Base-by-base conservation (phyloP, 768 basidiomycete species). In the Clavaria fumosa region DNA sequence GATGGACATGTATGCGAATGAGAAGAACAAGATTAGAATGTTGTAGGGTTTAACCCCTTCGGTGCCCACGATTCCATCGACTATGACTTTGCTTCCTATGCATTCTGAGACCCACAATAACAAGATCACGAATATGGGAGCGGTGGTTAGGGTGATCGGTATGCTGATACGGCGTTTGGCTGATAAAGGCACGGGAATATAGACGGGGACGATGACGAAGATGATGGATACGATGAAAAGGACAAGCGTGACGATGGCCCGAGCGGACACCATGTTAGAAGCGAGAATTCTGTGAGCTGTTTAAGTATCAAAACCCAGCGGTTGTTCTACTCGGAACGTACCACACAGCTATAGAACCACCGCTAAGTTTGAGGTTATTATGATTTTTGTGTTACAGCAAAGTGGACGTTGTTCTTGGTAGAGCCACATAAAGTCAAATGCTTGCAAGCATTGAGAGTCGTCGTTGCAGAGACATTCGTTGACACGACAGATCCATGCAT, bases 21-120 rank as follows among this genome's bases (percentile, higher is more conserved):
- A 85, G 47, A 88, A 75, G 59, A 97, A 96, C 1, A 97, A 61
- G 18, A 86, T 84, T 54, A 97, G 72, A 45, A 97, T 90, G 52
- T 95, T 85, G 50, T 90, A 84, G 0, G 91, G 91, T 46, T 81
- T 72, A 18, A 96, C 70, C 3, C 79, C 79, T 42, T 78, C 77
- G 49, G 50, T 53, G 4, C 46, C 49, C 12, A 30, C 37, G 34
- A 46, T 43, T 12, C 41, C 41, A 22, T 46, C 31, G 19, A 38
- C 38, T 12, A 46, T 43, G 19, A 36, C 38, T 4, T 52, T 53
- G 3, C 54, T 46, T 2, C 58, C 60, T 3, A 69, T 46, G 42
- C 67, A 69, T 51, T 68, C 63, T 0, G 68, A 47, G 1, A 65
- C 67, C 67, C 67, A 69, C 10, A 69, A 54, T 17, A 69, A 51